A percentile compares a stretch with the other conserved stretches of the same genome.
phyloP scores from a whole-genome alignment of 2,329 filamentous ascomycete genomes.

The Pyrenophora graminea region DNA sequence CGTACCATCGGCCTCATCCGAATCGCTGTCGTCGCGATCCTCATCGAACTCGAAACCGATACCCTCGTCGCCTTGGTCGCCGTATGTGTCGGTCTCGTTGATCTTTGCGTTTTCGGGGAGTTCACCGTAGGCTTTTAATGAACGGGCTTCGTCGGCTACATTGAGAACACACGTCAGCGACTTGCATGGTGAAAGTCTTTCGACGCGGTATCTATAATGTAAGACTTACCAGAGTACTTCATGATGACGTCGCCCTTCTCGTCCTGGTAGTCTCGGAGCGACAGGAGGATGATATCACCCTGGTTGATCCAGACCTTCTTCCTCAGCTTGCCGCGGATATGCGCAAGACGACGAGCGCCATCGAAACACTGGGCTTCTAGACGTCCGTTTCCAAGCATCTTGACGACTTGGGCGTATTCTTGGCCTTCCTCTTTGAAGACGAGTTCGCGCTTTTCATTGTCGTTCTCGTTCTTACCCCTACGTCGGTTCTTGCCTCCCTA shows the following conservation, averaged over 20 bases:
- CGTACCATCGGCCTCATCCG: conserved; percentile 59
- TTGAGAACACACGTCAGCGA: conserved; percentile 73
- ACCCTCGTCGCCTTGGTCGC: conserved; percentile 87
- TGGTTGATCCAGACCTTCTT: conserved; percentile 99
- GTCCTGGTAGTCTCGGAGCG: conserved; percentile 89
- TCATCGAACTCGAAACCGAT: conserved; percentile 99
- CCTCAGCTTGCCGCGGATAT: conserved; percentile 92
- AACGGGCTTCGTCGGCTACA: conserved; percentile 81
- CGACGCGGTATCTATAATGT: neutral
- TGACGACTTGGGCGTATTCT: conserved; percentile 85
- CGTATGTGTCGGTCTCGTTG: conserved; percentile 97
- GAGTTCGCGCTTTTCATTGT: conserved; percentile 98
- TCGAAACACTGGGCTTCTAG: conserved; percentile 96
- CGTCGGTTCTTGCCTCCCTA: conserved; percentile 97
- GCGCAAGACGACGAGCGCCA: conserved; percentile 80
- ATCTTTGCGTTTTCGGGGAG: conserved; percentile 98
- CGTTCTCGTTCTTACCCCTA: conserved; percentile 94
- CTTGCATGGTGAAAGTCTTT: conserved; percentile 63
- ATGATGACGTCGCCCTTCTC: conserved; percentile 92
- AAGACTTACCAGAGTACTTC: conserved; percentile 68
- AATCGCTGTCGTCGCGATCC: conserved; percentile 67
- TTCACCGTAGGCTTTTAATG: conserved; percentile 95
- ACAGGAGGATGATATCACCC: conserved; percentile 73
- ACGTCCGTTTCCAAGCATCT: conserved; percentile 95
- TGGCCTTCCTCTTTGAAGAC: conserved; percentile 99